phyloP scores from a whole-genome alignment of 2,329 filamentous ascomycete genomes.

The Fusarium bactridioides region DNA sequence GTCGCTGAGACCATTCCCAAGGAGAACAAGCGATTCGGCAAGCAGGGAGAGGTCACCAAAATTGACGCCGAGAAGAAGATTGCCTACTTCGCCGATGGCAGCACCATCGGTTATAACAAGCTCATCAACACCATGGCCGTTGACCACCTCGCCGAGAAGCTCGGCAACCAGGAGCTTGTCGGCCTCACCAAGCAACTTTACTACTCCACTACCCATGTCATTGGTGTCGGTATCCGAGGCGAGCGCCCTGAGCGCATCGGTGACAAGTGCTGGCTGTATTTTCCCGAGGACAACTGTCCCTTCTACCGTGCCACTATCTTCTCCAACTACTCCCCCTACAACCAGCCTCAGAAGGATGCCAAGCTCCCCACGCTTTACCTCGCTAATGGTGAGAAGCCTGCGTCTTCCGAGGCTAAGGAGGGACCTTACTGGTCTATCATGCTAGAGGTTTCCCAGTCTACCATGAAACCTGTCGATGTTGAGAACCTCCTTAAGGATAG shows the following conservation, averaged over 20 bases:
- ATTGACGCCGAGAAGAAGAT: conserved; percentile 87
- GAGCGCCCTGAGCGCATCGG: conserved; percentile 93
- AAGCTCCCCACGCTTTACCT: conserved; percentile 89
- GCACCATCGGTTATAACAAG: conserved; percentile 88
- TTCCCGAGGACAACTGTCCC: conserved; percentile 97
- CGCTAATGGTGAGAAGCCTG: conserved; percentile 83
- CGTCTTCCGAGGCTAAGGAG: conserved; percentile 75
- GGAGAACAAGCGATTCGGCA: conserved; percentile 90
- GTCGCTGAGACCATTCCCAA: conserved; percentile 92
- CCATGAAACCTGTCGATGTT: conserved; percentile 91
- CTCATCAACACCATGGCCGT: conserved; percentile 97
- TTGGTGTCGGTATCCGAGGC: conserved; percentile 94
- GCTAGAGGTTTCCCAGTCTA: conserved; percentile 96
- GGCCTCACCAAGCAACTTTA: conserved; percentile 87
- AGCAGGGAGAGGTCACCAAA: conserved; percentile 82
- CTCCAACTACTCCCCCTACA: conserved; percentile 99
- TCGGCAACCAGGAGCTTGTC: conserved; percentile 87
- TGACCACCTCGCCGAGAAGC: conserved; percentile 84
- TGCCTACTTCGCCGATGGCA: conserved; percentile 84
- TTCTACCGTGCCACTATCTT: conserved; percentile 99
- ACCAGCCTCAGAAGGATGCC: conserved; percentile 83
- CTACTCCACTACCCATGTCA: conserved; percentile 97
- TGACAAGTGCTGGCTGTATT: conserved; percentile 99
- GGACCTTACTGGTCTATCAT: conserved; percentile 99
- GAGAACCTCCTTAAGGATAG: conserved; percentile 86